Conservation (phyloP, 2,329 filamentous ascomycete species). For the Chaetomium globosum region DNA sequence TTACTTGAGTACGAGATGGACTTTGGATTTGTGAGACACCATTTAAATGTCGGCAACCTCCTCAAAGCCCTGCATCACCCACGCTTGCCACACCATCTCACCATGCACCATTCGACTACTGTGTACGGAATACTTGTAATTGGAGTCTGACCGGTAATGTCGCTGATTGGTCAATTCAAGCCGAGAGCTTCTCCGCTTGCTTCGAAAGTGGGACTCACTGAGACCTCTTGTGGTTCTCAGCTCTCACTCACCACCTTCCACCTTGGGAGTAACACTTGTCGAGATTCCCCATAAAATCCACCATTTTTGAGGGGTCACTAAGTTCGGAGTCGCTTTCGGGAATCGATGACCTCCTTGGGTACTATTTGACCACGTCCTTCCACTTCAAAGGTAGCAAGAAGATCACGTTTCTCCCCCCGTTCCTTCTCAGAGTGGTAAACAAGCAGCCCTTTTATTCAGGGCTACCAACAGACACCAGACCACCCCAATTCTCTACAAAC, state of each 20-base stretch:
- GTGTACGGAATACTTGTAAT: too few relatives aligned
- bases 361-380: background rate
- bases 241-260: background rate
- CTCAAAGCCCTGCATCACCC: background rate
- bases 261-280: background rate
- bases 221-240: conserved; percentile 6
- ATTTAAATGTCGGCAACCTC: background rate
- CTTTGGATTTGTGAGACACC: too few relatives aligned
- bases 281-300: conserved; percentile 7
- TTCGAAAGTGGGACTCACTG: conserved; percentile 6
- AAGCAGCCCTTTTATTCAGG: background rate
- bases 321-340: background rate
- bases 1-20: background rate
- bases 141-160: background rate
- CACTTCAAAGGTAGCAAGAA: background rate
- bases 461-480: background rate
- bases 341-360: background rate
- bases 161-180: background rate
- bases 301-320: conserved; percentile 3
- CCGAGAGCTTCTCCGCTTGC: conserved; percentile 11
- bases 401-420: background rate
- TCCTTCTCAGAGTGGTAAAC: background rate
- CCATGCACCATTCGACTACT: too few relatives aligned
- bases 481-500: background rate
- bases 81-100: too few relatives aligned